Conservation (phyloP, 2,329 filamentous ascomycete species). For the Scleromitrula shiraiana region DNA sequence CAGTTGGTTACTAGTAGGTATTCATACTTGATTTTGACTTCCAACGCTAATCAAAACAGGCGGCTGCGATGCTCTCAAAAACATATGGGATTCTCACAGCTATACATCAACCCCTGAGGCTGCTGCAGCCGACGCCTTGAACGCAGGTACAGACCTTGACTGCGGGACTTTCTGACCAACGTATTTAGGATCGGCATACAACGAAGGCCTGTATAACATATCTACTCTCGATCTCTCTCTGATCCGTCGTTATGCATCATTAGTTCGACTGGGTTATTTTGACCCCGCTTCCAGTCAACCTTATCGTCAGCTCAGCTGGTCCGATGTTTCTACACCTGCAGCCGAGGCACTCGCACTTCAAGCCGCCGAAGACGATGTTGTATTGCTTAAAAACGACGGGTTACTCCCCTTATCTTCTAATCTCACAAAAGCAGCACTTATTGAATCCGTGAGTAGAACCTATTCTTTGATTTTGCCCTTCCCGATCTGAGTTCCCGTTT, state of each 20-base stretch:
- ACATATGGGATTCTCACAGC: conserved; percentile 38
- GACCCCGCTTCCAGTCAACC: conserved; percentile 37
- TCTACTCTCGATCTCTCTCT: conserved; percentile 41
- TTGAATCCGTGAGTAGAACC: too few relatives aligned
- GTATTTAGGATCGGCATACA: conserved; percentile 14
- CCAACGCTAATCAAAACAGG: not conserved
- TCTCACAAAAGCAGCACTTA: conserved; percentile 15
- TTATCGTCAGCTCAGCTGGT: conserved; percentile 46
- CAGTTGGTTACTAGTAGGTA: conserved; percentile 42
- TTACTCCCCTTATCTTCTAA: conserved; percentile 13
- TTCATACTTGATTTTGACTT: too few relatives aligned
- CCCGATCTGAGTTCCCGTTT: too few relatives aligned
- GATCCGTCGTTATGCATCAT: conserved; percentile 43
- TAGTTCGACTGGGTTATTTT: conserved; percentile 51
- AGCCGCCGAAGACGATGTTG: conserved; percentile 21
- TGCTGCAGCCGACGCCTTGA: conserved; percentile 15
- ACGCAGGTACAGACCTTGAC: conserved; percentile 20
- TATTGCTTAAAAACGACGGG: conserved; percentile 23
- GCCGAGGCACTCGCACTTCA: conserved; percentile 17
- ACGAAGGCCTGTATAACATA: conserved; percentile 35
- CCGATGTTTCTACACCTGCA: conserved; percentile 24
- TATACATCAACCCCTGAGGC: conserved; percentile 25
- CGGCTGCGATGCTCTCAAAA: conserved; percentile 47
- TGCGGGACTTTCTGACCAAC: conserved; percentile 17
- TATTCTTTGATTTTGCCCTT: too few relatives aligned